Percentiles rank a stretch among this genome's conserved stretches.
Evolutionary conservation across 2,329 filamentous ascomycete species (phyloP).

Genomic region (Fusarium algeriense): DNA sequence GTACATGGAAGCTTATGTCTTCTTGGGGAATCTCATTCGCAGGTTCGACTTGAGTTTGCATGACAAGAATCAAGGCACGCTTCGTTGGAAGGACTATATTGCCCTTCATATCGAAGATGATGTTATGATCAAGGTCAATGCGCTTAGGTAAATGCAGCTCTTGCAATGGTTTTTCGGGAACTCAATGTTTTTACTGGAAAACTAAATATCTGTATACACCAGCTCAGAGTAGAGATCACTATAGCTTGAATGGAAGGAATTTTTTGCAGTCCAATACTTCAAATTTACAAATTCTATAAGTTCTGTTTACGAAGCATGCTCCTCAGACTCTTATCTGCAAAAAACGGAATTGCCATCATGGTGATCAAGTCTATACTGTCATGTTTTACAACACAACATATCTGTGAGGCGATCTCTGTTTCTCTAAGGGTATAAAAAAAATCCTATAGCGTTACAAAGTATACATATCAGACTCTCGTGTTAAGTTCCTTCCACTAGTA

Average conservation of each 20-base stretch:
- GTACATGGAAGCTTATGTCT: background rate
- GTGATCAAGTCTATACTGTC: background rate
- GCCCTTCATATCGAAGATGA: background rate
- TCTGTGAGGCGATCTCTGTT: background rate
- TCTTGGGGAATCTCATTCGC: background rate
- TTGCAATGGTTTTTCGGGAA: too few species aligned
- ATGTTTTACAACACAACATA: background rate
- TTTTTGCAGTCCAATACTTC: too few species aligned
- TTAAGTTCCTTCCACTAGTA: accelerated
- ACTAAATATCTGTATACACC: background rate
- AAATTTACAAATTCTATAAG: too few species aligned
- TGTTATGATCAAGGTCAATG: background rate
- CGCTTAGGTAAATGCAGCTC: background rate
- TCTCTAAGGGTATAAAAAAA: too few species aligned
- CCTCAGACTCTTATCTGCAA: accelerated
- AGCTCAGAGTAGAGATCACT: too few species aligned
- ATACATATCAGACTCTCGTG: too few species aligned
- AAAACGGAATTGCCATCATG: background rate
- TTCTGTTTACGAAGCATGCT: background rate
- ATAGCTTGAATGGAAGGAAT: too few species aligned
- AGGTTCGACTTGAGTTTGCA: background rate
- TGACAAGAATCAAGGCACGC: background rate
- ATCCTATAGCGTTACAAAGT: too few species aligned
- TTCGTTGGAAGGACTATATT: background rate
- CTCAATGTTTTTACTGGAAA: background rate